Base-by-base conservation (phyloP, 1,139 yeast genomes). In the Yamadazyma songkhlaensis region DNA sequence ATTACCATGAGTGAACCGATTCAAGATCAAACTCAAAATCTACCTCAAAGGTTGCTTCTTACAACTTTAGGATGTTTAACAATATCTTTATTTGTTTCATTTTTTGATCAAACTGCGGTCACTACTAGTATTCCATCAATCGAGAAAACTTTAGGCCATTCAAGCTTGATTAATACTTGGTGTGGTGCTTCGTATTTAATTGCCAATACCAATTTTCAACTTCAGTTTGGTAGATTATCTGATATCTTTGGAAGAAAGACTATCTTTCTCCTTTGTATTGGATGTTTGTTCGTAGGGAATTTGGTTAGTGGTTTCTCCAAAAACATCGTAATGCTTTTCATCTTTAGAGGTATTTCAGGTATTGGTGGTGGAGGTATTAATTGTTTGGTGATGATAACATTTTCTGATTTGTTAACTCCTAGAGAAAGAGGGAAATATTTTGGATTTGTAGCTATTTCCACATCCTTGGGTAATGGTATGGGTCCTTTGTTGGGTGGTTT, bases 401-500 rank as follows among this genome's bases (percentile, higher is more conserved):
- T 67, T 39, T 62, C 73, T 36, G 77, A 71, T 42, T 54, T 70
- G 12, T 62, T 68, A 9, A 62, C 72, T 0, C 56, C 67, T 17
- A 59, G 65, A 42, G 64, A 67, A 43, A 54, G 77, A 46, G 74
- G 75, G 0, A 67, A 64, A 41, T 68, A 59, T 46, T 72, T 67
- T 47, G 74, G 74, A 1, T 64, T 67, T 29, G 58, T 75, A 25
- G 81, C 79, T 4, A 54, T 74, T 0, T 62, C 65, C 32, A 68
- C 77, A n/a, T 81, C 81, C 0, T 43, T 76, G 4, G 84, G 83
- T 2, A 73, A 72, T 46, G 75, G 75, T 0, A 42, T 72, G 6
- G 83, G 82, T 0, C 83, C 83, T 0, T 67, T 78, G 36, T 49
- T 78, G 9, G 77, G 77, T 45, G 74, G 78, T 15, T 74, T 68